Evolutionary conservation across 129 eudicot genomes (phyloP), one percentile per base, ranked within the genome.

Genomic region (Heracleum sosnowskyi): DNA sequence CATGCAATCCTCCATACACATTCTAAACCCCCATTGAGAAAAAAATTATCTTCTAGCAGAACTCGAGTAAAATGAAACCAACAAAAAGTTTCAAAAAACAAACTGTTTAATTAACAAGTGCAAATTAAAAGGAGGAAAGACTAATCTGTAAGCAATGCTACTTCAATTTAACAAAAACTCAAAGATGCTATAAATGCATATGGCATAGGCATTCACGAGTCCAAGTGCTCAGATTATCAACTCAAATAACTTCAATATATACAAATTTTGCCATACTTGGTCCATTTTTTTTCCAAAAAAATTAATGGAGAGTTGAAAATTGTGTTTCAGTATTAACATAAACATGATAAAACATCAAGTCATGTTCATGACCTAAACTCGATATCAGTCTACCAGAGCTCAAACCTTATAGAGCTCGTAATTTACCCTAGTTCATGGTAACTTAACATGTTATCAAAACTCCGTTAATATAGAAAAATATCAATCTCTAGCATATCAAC

Each of bases 1-100:
- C 98, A 79, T 89, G 96, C 82, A 93, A 86, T 60, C 93, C 90
- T 42, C 88, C 86, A 45, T 79, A 93, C 18, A 36, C 66, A 76
- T 93, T 93, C 98, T 93, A 85, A 63, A 79, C 77, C 75, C 77
- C 11, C 46, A 24, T 47, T 18, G 11, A 63, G 47, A 37, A 22
- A 40, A 42, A 76, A 33, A 41, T 16, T 31, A 9, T 66, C 39
- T 33, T 11, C 66, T 24, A 37, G 37, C 28, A 39, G 7, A 60
- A 34, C 0, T 41, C 0, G 4, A 37, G 29, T 34, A 1, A 29
- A 22, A 20, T n/a, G 20, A 47, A 24, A 55, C 16, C 28, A 57
- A 57, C 31, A 57, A 64, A 29, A 22, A 64, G 34, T 29, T 15
- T 12, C 20, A 33, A 66, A 15, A 17, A 31, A 29, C 17, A 64